Evolutionary conservation across 1,139 yeast species (phyloP).

Genomic region (Blastobotrys arbuscula): DNA sequence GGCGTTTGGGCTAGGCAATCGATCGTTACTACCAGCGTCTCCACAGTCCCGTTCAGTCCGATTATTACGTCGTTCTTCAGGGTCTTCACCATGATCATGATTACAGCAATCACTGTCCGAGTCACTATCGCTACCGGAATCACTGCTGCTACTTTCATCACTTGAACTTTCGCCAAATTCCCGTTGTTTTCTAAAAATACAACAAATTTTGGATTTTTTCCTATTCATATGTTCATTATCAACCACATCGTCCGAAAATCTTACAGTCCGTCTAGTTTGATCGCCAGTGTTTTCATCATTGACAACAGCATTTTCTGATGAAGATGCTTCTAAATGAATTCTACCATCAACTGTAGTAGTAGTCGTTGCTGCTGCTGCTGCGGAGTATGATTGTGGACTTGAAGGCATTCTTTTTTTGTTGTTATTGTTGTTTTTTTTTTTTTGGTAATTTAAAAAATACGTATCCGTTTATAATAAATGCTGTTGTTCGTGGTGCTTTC

Average conservation of each 20-base stretch:
- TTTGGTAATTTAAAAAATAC: no score
- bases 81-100: background rate
- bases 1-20: conserved; percentile 32
- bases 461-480: no score
- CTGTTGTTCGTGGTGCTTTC: no score
- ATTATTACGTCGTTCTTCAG: background rate
- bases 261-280: conserved; percentile 44
- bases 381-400: background rate
- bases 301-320: background rate
- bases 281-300: background rate
- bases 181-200: conserved; percentile 83
- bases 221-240: conserved; percentile 85
- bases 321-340: background rate
- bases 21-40: background rate
- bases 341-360: background rate
- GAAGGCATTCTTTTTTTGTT: background rate
- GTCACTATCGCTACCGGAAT: conserved; percentile 37
- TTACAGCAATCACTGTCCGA: conserved; percentile 18
- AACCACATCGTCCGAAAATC: conserved; percentile 80
- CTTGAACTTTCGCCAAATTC: conserved; percentile 60
- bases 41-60: no score
- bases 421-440: background rate
- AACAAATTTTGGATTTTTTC: conserved; percentile 91
- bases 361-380: background rate
- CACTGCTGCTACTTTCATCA: conserved; percentile 37